Evolutionary conservation across 2,329 filamentous ascomycete species (phyloP), one percentile per base, ranked within the genome.

Genomic region (Epichloe uncinata): DNA sequence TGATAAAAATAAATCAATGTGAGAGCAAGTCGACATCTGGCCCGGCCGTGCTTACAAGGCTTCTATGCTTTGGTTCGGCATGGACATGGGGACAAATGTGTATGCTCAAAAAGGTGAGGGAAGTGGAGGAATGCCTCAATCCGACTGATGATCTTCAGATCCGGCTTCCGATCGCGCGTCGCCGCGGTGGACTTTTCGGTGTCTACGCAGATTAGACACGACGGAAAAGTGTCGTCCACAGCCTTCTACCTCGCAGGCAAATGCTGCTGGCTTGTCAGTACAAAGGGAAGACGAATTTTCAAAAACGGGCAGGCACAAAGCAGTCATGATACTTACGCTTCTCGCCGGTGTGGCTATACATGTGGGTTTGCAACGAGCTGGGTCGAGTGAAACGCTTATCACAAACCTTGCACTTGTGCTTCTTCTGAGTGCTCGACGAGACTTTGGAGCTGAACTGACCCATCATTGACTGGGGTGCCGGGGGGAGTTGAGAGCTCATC

Each of bases 401-500:
- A 73, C 91, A 97, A 53, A 97, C 87, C 72, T 95, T 96, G 79
- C 91, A 97, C 74, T 96, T 96, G 73, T 97, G 93, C 76, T 97
- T 97, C 81, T 97, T 97, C 65, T 96, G 89, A 9, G 91, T 93
- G 70, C 88, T 95, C 16, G 87, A 90, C 0, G 89, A 90, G 47
- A 96, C 84, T 70, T 96, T 96, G 55, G 91, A 96, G 69, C 87
- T 96, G 72, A 97, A 97, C 61, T 95, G 90, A 48, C 88, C 82
- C 93, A 98, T 98, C 89, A 98, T 96, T 0, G 90, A 94, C 63
- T 94, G 87, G 2, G 89, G 90, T 16, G 88, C 88, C 1, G 89
- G 88, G 1, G 88, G 87, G 35, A 82, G 75, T 55, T 74, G 77
- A 51, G 75, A 81, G 42, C 72, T 71, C 69, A 77, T 73, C 49